Percentiles rank a stretch among this genome's conserved stretches.
Evolutionary conservation across 2,329 filamentous ascomycete species (phyloP).

Genomic region (Aspergillus glaucus): DNA sequence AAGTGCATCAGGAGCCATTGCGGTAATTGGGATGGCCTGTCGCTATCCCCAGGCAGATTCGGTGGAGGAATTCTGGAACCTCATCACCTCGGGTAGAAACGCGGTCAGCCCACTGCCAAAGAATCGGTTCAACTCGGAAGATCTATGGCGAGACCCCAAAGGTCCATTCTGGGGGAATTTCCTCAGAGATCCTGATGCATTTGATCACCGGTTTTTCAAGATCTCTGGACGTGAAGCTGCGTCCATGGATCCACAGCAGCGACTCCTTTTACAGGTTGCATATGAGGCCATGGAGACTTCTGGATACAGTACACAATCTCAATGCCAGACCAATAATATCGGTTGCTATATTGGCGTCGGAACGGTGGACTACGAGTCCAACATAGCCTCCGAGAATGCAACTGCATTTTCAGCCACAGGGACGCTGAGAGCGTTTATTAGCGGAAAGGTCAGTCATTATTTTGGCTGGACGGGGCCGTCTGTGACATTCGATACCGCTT

Average conservation of each 20-base stretch:
- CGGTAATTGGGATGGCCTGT: constrained; percentile 26
- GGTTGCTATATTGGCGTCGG: constrained; percentile 24
- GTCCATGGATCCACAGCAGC: constrained; percentile 25
- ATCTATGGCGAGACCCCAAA: background rate
- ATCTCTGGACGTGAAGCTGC: constrained; percentile 16
- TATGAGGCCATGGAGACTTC: constrained; percentile 22
- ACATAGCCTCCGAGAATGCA: constrained; percentile 20
- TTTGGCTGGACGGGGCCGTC: constrained; percentile 1
- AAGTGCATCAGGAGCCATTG: constrained; percentile 9
- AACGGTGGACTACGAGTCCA: constrained; percentile 21
- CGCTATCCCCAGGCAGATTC: constrained; percentile 19
- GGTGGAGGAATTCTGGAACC: constrained; percentile 22
- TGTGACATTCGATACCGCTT: constrained; percentile 2
- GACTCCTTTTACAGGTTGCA: constrained; percentile 18
- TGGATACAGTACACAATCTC: constrained; percentile 9
- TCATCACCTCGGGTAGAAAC: constrained; percentile 12
- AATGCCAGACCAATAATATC: constrained; percentile 10
- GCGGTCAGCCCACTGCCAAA: constrained; percentile 6
- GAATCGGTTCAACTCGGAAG: constrained; percentile 4
- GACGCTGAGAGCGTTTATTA: constrained; percentile 10
- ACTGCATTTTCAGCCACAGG: constrained; percentile 23
- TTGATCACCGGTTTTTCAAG: constrained; percentile 24
- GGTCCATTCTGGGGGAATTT: constrained; percentile 5
- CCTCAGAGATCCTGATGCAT: constrained; percentile 7
- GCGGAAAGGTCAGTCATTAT: constrained; percentile 19